These are phyloP conservation scores for Trichophyton schoenleinii DNA, from an alignment of 2,329 filamentous ascomycete genomes.

Conservation along the genomic window DNA sequence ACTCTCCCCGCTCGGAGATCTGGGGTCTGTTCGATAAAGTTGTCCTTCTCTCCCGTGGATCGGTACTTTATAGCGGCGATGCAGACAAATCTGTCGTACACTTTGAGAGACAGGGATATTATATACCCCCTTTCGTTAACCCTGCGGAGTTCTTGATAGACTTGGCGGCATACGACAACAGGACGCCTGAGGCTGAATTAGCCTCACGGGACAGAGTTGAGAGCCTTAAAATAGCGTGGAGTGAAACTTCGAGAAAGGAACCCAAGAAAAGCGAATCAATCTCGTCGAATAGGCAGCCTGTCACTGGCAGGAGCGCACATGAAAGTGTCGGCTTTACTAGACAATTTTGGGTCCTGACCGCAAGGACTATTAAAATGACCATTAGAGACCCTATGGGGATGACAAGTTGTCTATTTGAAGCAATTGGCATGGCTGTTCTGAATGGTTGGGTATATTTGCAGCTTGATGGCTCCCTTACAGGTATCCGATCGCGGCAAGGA, in stretches of 20 bases:
- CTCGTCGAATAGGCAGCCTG: background rate
- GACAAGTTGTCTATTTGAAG: slow-evolving; percentile 56
- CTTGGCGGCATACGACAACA: slow-evolving; percentile 59
- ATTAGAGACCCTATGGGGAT: slow-evolving; percentile 68
- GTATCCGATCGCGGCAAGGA: slow-evolving; percentile 61
- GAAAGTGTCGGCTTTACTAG: slow-evolving; percentile 47
- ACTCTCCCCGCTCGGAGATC: slow-evolving; percentile 67
- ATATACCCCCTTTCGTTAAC: slow-evolving; percentile 59
- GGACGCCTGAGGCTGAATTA: slow-evolving; percentile 52
- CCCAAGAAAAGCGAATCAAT: slow-evolving; percentile 4
- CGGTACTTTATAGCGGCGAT: slow-evolving; percentile 54
- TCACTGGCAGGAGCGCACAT: slow-evolving; percentile 10
- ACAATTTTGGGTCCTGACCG: slow-evolving; percentile 54
- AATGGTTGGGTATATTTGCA: slow-evolving; percentile 61
- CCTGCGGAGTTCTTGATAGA: slow-evolving; percentile 68
- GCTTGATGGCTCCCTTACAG: slow-evolving; percentile 52
- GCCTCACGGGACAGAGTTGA: slow-evolving; percentile 48
- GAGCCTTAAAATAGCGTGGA: slow-evolving; percentile 51
- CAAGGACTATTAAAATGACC: slow-evolving; percentile 57
- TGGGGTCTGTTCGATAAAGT: slow-evolving; percentile 66
- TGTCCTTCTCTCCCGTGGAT: slow-evolving; percentile 54
- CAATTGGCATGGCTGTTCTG: slow-evolving; percentile 57
- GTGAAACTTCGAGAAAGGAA: slow-evolving; percentile 6
- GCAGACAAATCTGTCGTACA: slow-evolving; percentile 48
- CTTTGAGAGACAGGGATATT: slow-evolving; percentile 49